Evolutionary conservation across 2,329 filamentous ascomycete species (phyloP).

Genomic region (Fusarium haematococcum): DNA sequence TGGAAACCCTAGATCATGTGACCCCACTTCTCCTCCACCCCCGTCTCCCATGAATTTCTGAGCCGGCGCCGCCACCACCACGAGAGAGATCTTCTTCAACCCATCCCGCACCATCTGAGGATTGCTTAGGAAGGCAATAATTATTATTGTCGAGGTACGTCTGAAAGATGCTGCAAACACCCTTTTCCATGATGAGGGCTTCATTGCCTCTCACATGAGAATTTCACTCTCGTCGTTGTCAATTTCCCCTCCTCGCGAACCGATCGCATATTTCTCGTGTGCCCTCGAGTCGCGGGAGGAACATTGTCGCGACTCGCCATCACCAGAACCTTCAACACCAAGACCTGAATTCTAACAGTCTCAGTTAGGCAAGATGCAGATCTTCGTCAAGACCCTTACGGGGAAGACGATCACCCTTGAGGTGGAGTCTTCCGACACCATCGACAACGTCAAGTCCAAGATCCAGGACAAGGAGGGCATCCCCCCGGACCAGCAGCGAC

Average conservation of each 20-base stretch:
- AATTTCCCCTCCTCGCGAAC: slow-evolving; percentile 24
- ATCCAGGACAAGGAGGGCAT: slow-evolving; percentile 99
- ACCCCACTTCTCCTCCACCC: slow-evolving; percentile 29
- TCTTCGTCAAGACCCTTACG: slow-evolving; percentile 90
- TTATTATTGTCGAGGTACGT: slow-evolving; percentile 72
- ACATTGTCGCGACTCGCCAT: slow-evolving; percentile 13
- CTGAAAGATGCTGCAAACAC: slow-evolving; percentile 62
- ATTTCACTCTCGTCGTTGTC: slow-evolving; percentile 11
- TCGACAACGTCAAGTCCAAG: slow-evolving; percentile 99
- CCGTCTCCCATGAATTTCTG: slow-evolving; percentile 42
- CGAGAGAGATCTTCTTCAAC: slow-evolving; percentile 46
- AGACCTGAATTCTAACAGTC: slow-evolving; percentile 54
- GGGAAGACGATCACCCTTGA: slow-evolving; percentile 99
- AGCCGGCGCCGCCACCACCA: slow-evolving; percentile 46
- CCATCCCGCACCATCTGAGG: slow-evolving; percentile 62
- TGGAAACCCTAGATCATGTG: slow-evolving; percentile 48
- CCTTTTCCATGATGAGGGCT: slow-evolving; percentile 44
- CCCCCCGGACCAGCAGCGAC: slow-evolving; percentile 97
- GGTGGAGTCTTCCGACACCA: slow-evolving; percentile 99
- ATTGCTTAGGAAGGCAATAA: slow-evolving; percentile 74
- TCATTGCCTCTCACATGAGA: slow-evolving; percentile 51
- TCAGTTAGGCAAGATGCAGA: slow-evolving; percentile 76
- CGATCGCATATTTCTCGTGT: not conserved
- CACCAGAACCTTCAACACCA: not conserved
- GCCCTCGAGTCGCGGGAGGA: slow-evolving; percentile 10